Conservation (phyloP, 495 filamentous ascomycete genomes). For the Neurospora pannonica region DNA sequence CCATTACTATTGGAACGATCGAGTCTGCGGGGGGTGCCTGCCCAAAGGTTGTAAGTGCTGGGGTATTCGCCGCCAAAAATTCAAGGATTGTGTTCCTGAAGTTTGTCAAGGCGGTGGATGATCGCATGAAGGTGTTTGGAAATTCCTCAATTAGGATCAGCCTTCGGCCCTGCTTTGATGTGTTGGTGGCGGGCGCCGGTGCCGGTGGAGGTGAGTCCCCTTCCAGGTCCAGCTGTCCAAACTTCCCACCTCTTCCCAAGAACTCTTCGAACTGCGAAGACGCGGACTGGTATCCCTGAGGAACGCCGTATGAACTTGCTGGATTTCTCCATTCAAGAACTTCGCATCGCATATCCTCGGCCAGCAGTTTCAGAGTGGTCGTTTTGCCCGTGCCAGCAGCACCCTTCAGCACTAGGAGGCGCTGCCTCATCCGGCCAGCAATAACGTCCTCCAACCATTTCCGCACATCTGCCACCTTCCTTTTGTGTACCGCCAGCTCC, state of each 20-base stretch:
- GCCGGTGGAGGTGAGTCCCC: conserved; percentile 15
- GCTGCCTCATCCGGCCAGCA: conserved; percentile 50
- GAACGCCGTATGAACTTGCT: conserved; percentile 44
- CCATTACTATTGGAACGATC: conserved; percentile 70
- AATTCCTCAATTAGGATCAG: conserved; percentile 91
- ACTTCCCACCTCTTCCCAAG: conserved; percentile 65
- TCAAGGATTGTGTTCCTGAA: conserved; percentile 69
- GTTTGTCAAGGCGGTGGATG: conserved; percentile 54
- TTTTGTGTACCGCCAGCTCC: conserved; percentile 87
- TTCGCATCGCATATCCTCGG: conserved; percentile 59
- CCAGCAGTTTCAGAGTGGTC: conserved; percentile 67
- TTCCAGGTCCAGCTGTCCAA: conserved; percentile 61
- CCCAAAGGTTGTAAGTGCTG: conserved; percentile 30
- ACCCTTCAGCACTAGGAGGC: conserved; percentile 76
- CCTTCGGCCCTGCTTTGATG: conserved; percentile 16
- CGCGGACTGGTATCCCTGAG: conserved; percentile 49
- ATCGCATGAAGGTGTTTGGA: conserved; percentile 67
- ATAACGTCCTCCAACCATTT: conserved; percentile 72
- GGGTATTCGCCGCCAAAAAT: conserved; percentile 56
- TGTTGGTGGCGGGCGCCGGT: neutral
- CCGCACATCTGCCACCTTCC: conserved; percentile 79
- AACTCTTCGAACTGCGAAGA: conserved; percentile 85
- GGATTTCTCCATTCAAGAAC: conserved; percentile 91
- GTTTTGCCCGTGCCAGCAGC: conserved; percentile 93
- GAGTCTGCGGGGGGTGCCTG: conserved; percentile 22